Conservation (phyloP, 176 grass and related monocot genomes). For the Musa schizocarpa region DNA sequence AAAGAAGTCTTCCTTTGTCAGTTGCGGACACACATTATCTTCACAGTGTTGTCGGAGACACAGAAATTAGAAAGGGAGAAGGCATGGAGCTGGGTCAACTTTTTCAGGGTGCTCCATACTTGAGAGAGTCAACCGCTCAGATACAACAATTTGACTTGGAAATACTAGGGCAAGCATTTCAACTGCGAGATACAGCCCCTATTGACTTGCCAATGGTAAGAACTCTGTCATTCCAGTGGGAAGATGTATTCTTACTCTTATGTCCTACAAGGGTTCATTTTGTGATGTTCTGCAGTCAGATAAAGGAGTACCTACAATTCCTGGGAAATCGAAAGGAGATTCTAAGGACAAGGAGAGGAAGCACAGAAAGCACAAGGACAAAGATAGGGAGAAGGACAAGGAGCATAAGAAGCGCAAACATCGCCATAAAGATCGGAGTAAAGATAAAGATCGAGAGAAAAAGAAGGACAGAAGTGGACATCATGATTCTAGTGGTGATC, state of each 20-base stretch:
- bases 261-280: slow-evolving; percentile 1
- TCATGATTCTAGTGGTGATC: slow-evolving; percentile 65
- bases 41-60: slow-evolving; percentile 79
- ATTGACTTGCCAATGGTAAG: slow-evolving; percentile 86
- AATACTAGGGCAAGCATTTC: slow-evolving; percentile 73
- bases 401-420: slow-evolving; percentile 97
- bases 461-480: slow-evolving; percentile 91
- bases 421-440: slow-evolving; percentile 81
- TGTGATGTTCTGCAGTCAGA: slow-evolving; percentile 36
- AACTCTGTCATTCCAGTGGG: neutral
- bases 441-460: slow-evolving; percentile 88
- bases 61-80: slow-evolving; percentile 92
- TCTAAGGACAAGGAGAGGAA: slow-evolving; percentile 94
- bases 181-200: slow-evolving; percentile 71
- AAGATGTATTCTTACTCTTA: neutral
- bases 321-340: slow-evolving; percentile 61
- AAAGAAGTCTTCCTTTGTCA: slow-evolving; percentile 55
- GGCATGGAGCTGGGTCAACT: slow-evolving; percentile 97
- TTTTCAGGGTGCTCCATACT: slow-evolving; percentile 49
- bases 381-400: slow-evolving; percentile 87
- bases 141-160: slow-evolving; percentile 77
- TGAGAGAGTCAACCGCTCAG: slow-evolving; percentile 52
- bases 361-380: slow-evolving; percentile 89
- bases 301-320: slow-evolving; percentile 75
- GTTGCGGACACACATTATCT: slow-evolving; percentile 91